These are phyloP conservation scores for Lactarius hatsudake DNA, from an alignment of 768 basidiomycete species.

Conservation along the genomic window DNA sequence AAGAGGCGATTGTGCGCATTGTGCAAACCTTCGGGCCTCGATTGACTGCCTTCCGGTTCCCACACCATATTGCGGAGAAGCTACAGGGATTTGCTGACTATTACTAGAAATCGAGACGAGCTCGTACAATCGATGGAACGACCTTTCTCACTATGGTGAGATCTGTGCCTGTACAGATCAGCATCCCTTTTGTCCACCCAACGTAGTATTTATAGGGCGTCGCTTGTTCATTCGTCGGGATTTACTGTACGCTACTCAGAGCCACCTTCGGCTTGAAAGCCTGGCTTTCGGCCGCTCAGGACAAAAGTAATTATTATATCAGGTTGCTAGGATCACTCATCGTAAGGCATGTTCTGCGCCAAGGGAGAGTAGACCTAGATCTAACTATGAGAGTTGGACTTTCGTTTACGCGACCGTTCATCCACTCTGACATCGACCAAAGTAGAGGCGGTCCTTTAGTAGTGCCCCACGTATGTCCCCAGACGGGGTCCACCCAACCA, in stretches of 20 bases:
- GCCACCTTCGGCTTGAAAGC: background rate
- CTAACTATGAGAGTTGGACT: background rate
- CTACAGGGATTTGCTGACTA: slow-evolving; percentile 73
- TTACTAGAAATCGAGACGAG: slow-evolving; percentile 33
- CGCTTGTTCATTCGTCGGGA: background rate
- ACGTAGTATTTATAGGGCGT: background rate
- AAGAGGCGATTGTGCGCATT: slow-evolving; percentile 63
- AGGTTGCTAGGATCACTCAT: background rate
- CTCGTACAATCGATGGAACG: background rate
- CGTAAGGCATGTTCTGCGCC: background rate
- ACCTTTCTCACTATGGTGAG: background rate
- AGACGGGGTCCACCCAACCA: background rate
- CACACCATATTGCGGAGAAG: slow-evolving; percentile 62
- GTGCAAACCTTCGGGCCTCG: slow-evolving; percentile 73
- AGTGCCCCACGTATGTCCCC: background rate
- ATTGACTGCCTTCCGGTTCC: slow-evolving; percentile 73
- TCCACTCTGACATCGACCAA: background rate
- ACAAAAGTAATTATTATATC: background rate
- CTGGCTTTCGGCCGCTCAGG: background rate
- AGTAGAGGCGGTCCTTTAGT: background rate
- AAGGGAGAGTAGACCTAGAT: background rate
- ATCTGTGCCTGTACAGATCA: background rate
- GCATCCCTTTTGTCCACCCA: background rate
- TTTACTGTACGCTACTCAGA: background rate
- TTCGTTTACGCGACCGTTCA: background rate